A percentile compares a stretch with the other conserved stretches of the same genome.
Conservation (phyloP, 441 rosid species). For the Euphorbia corollata region DNA sequence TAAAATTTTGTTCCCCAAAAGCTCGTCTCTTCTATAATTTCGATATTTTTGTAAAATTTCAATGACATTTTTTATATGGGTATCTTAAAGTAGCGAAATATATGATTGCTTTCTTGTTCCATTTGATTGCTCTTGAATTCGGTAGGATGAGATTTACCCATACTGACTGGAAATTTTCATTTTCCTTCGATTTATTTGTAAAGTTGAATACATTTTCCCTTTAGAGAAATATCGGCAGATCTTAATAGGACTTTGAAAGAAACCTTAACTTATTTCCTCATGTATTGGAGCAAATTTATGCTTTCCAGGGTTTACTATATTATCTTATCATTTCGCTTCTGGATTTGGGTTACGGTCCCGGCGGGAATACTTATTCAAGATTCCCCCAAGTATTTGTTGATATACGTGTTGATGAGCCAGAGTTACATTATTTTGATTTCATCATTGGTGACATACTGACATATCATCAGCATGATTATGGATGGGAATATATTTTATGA, state of each 20-base stretch:
- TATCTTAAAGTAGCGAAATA: not conserved
- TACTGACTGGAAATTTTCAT: not conserved
- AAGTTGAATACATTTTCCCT: not conserved
- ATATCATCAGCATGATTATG: not conserved
- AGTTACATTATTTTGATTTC: not conserved
- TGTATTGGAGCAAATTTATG: not conserved
- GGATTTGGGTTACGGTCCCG: not conserved
- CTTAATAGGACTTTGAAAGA: not conserved
- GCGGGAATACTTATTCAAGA: not conserved
- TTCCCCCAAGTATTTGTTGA: too few relatives aligned
- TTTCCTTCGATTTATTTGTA: conserved; percentile 1
- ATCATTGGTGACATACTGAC: not conserved
- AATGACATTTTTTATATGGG: not conserved
- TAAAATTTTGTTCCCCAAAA: not conserved
- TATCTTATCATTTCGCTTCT: not conserved
- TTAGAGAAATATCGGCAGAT: not conserved
- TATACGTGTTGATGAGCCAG: too few relatives aligned
- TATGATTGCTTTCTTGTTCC: not conserved
- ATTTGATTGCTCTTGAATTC: conserved; percentile 6
- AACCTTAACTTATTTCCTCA: not conserved
- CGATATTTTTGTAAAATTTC: not conserved
- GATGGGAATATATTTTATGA: not conserved
- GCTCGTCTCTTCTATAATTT: not conserved
- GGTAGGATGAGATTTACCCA: not conserved
- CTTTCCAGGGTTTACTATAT: not conserved